A percentile compares a stretch with the other conserved stretches of the same genome.
These are phyloP conservation scores for Venturia oleaginea DNA, from an alignment of 2,329 filamentous ascomycete genomes.

Conservation along the genomic window DNA sequence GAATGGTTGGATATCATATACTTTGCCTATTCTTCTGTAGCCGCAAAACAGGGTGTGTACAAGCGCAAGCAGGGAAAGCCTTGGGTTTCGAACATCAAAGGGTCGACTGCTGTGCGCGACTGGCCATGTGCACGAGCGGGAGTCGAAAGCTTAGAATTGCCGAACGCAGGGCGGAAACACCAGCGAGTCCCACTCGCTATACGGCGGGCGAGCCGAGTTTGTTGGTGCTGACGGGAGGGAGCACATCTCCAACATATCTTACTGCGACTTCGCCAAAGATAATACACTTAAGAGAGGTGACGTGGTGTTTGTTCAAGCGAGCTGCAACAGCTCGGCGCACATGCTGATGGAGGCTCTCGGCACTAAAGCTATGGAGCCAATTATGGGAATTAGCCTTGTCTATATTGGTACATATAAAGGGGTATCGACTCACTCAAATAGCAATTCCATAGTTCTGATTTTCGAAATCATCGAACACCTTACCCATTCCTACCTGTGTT, in stretches of 20 bases:
- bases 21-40: background rate
- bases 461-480: background rate
- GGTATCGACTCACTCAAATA: background rate
- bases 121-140: constrained; percentile 3
- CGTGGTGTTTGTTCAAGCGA: background rate
- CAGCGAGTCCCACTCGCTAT: background rate
- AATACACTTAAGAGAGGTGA: background rate
- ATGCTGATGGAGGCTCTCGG: background rate
- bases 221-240: background rate
- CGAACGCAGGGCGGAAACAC: background rate
- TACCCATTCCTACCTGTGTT: background rate
- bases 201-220: background rate
- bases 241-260: background rate
- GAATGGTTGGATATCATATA: background rate
- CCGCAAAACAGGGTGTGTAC: background rate
- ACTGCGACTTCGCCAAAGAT: background rate
- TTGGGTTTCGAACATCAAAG: background rate
- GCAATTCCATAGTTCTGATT: background rate
- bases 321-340: background rate
- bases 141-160: background rate
- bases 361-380: background rate
- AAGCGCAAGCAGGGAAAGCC: background rate
- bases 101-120: background rate
- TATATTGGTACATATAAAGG: background rate
- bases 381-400: background rate